A percentile compares a stretch with the other conserved stretches of the same genome.
These are phyloP conservation scores for Leucaena leucocephala DNA, from an alignment of 306 rosid genomes.

Conservation along the genomic window DNA sequence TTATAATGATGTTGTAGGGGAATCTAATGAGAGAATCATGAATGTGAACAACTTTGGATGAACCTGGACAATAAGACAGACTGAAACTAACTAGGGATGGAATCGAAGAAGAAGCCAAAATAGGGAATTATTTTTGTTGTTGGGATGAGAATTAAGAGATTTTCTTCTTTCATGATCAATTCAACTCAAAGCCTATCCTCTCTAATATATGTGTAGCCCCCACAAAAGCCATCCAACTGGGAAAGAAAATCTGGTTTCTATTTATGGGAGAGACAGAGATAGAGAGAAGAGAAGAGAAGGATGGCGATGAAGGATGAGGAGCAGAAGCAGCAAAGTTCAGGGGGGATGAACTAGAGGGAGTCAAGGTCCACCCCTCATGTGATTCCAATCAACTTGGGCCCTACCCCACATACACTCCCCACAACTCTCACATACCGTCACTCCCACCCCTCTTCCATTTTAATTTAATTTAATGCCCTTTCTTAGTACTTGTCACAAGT, in stretches of 20 bases:
- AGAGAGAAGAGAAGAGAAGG: not conserved
- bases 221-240: too few species aligned
- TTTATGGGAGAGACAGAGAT: too few species aligned
- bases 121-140: conserved; percentile 45
- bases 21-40: too few species aligned
- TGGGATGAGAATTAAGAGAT: conserved; percentile 14
- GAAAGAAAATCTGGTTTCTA: too few species aligned
- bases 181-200: too few species aligned
- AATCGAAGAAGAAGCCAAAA: conserved; percentile 49
- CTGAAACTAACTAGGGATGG: conserved; percentile 40
- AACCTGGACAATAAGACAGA: conserved; percentile 72
- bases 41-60: conserved; percentile 3
- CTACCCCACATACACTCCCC: conserved; percentile 68
- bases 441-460: not conserved
- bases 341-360: conserved; percentile 84
- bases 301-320: too few species aligned
- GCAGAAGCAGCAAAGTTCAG: conserved; percentile 53
- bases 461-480: too few species aligned
- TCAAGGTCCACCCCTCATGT: conserved; percentile 75
- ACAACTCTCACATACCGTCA: conserved; percentile 52
- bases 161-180: too few species aligned
- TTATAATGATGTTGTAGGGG: too few species aligned
- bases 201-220: too few species aligned
- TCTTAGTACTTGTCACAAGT: too few species aligned
- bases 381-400: conserved; percentile 84